Conservation (phyloP, 495 filamentous ascomycete species). For the Astrothelium macrocarpum region DNA sequence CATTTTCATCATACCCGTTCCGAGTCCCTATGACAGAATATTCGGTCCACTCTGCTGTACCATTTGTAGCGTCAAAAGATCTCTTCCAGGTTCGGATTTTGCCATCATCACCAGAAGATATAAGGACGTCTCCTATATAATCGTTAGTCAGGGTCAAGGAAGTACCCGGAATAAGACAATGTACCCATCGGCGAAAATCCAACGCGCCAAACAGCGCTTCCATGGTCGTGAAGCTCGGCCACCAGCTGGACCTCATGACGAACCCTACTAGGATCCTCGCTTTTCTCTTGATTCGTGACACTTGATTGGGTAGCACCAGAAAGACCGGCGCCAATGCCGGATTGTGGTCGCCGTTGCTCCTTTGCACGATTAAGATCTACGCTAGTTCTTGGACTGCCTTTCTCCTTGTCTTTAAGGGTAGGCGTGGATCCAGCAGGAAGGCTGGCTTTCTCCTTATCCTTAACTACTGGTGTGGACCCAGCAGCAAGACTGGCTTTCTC, state of each 20-base stretch:
- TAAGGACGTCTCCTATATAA: slow-evolving; percentile 28
- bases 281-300: slow-evolving; percentile 13
- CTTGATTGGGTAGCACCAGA: slow-evolving; percentile 34
- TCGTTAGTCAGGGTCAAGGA: slow-evolving; percentile 1
- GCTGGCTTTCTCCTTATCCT: too few species aligned
- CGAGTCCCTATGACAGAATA: slow-evolving; percentile 1
- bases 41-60: slow-evolving; percentile 4
- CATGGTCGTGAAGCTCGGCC: slow-evolving; percentile 28
- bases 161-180: slow-evolving; percentile 2
- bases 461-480: not conserved
- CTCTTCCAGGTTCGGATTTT: slow-evolving; percentile 30
- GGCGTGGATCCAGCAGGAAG: too few species aligned
- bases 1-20: not conserved
- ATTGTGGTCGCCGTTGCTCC: slow-evolving; percentile 23
- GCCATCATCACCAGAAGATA: slow-evolving; percentile 33
- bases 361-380: slow-evolving; percentile 4
- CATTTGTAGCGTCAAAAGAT: slow-evolving; percentile 21
- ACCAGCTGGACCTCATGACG: slow-evolving; percentile 30
- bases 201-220: slow-evolving; percentile 35
- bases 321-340: slow-evolving; percentile 51
- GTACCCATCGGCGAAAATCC: slow-evolving; percentile 31
- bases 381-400: slow-evolving; percentile 12
- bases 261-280: slow-evolving; percentile 25
- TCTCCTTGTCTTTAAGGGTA: not conserved
- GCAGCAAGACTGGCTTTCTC: slow-evolving; percentile 36